phyloP scores from a whole-genome alignment of 176 grass and related monocot species.

The Pharus latifolius region DNA sequence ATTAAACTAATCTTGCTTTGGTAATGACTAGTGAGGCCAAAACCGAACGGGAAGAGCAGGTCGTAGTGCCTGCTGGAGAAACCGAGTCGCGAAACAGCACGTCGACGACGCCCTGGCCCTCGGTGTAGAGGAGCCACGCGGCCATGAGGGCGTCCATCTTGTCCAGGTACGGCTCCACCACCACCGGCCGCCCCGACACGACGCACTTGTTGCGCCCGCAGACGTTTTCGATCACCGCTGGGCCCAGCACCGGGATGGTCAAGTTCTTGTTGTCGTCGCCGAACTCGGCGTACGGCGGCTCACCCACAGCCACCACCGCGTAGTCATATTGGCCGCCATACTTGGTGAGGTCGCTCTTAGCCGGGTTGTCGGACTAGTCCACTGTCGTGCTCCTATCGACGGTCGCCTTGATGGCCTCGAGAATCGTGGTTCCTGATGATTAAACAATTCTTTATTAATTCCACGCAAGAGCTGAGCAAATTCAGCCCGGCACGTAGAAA shows the following conservation, averaged over 20 bases:
- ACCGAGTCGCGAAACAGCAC: constrained; percentile 65
- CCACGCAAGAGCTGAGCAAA: neutral
- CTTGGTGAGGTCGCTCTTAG: constrained; percentile 25
- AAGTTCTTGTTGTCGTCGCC: constrained; percentile 49
- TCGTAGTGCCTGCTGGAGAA: constrained; percentile 63
- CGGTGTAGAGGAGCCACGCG: constrained; percentile 66
- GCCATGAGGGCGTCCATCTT: constrained; percentile 70
- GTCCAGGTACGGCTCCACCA: constrained; percentile 46
- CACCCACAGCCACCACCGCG: constrained; percentile 47
- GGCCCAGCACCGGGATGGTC: constrained; percentile 37
- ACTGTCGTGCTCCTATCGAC: constrained; percentile 34
- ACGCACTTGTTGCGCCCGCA: constrained; percentile 55
- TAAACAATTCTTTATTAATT: neutral
- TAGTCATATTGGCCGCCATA: constrained; percentile 35
- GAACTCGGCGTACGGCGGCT: constrained; percentile 52
- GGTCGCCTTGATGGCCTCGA: constrained; percentile 41
- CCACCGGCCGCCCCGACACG: constrained; percentile 60
- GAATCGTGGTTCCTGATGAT: constrained; percentile 39
- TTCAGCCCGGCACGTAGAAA: too few species aligned
- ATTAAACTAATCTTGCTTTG: too few species aligned
- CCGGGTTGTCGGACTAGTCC: constrained; percentile 32
- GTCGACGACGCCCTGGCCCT: constrained; percentile 70
- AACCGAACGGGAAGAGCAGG: constrained; percentile 62
- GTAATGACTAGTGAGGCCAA: constrained; percentile 65
- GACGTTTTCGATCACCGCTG: constrained; percentile 29